A percentile compares a stretch with the other conserved stretches of the same genome.
These are phyloP conservation scores for Herpetomonas samuelpessoai DNA, from an alignment of 208 protist species.

Conservation along the genomic window DNA sequence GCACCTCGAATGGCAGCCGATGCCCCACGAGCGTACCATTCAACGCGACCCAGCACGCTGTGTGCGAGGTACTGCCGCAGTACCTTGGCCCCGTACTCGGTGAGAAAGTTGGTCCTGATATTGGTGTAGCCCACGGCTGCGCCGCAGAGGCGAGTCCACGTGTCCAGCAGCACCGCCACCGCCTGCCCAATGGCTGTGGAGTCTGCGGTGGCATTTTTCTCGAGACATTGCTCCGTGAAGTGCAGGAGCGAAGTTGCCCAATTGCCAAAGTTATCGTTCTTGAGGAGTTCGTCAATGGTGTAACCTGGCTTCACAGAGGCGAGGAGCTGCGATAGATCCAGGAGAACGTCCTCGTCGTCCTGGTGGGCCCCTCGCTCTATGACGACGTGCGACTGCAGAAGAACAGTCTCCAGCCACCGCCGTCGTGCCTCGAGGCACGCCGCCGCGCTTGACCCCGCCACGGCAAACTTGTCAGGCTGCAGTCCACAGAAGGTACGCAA, in stretches of 20 bases:
- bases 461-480: slow-evolving; percentile 21
- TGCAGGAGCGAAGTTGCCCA: slow-evolving; percentile 23
- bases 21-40: not conserved
- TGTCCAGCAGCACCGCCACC: slow-evolving; percentile 29
- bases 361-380: slow-evolving; percentile 44
- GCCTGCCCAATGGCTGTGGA: slow-evolving; percentile 20
- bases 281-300: slow-evolving; percentile 43
- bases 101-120: slow-evolving; percentile 11
- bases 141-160: slow-evolving; percentile 32
- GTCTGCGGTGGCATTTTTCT: not conserved
- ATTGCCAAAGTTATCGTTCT: slow-evolving; percentile 22
- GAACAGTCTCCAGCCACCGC: slow-evolving; percentile 34
- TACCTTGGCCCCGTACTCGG: slow-evolving; percentile 9
- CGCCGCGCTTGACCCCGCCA: slow-evolving; percentile 9
- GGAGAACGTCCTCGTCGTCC: slow-evolving; percentile 30
- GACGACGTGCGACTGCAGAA: slow-evolving; percentile 47
- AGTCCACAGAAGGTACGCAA: slow-evolving; percentile 23
- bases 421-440: slow-evolving; percentile 5
- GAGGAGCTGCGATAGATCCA: slow-evolving; percentile 35
- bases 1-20: too few relatives aligned
- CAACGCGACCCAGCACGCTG: not conserved
- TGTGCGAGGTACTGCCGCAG: slow-evolving; percentile 16
- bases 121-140: slow-evolving; percentile 21
- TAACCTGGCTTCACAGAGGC: slow-evolving; percentile 63
- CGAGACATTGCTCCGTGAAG: slow-evolving; percentile 27